Evolutionary conservation across 2,329 filamentous ascomycete genomes (phyloP), one percentile per base, ranked within the genome.

Genomic region (Sporothrix luriei): DNA sequence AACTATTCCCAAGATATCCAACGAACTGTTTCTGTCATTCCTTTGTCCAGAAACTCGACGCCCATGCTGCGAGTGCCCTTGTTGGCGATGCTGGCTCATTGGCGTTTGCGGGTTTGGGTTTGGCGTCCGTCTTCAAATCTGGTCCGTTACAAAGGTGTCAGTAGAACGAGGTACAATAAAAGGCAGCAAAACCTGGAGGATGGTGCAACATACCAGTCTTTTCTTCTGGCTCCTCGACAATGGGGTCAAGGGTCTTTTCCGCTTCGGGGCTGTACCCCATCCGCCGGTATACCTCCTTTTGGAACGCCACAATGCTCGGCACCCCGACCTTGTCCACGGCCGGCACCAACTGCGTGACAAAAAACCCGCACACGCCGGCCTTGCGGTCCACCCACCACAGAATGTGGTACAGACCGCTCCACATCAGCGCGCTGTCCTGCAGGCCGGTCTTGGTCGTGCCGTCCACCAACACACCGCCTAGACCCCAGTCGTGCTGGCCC

Each of bases 351-450:
- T 76, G 75, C 16, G 75, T 74, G 7, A 72, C 75, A 68, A 76
- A 76, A n/a, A 74, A 55, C 38, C 73, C 75, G 52, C 74, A 75
- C 14, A 76, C 73, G 1, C 76, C 75, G 0, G 74, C 71, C 40
- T 71, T 69, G 24, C 75, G 70, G 62, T 77, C 76, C 49, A 76
- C 73, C 61, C 75, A 69, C 75, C 75, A 77, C 29, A 62, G 51
- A 55, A 75, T 29, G 61, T 76, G 76, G 66, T 72, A 76, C 38
- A 72, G 61, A 0, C 76, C 75, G 9, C 73, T 72, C 75, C 76
- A 77, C 71, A 73, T 72, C 21, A 76, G 48, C 43, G 73, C 73
- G 29, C 73, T 74, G 46, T 66, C 73, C 59, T 71, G 74, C 43
- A 75, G 61, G 26, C 72, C 33, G 40, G 40, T 65, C 14, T 71